A percentile compares a stretch with the other conserved stretches of the same genome.
phyloP scores from a whole-genome alignment of 2,329 filamentous ascomycete species.

The Escovopsis sp. region DNA sequence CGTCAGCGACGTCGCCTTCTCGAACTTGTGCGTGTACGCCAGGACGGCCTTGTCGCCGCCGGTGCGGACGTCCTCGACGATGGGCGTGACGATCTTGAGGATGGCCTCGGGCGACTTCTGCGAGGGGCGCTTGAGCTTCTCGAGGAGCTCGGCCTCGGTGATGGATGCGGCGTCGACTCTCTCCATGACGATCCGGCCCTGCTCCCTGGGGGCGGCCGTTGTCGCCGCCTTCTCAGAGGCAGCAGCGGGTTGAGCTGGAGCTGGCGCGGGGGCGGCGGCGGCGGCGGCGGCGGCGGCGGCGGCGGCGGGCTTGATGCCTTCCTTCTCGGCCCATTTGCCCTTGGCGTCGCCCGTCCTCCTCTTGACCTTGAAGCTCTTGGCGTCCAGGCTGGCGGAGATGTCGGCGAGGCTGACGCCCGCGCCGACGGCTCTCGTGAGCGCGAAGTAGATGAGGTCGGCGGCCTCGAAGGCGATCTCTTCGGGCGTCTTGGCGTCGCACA shows the following conservation, averaged over 20 bases:
- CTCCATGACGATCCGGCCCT: conserved; percentile 63
- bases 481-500: conserved; percentile 72
- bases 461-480: conserved; percentile 87
- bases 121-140: conserved; percentile 73
- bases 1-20: conserved; percentile 82
- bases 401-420: conserved; percentile 77
- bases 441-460: conserved; percentile 92
- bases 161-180: conserved; percentile 56
- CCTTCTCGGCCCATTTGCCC: conserved; percentile 77
- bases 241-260: conserved; percentile 20
- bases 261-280: too few relatives aligned
- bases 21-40: conserved; percentile 93
- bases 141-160: conserved; percentile 48
- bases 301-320: conserved; percentile 40
- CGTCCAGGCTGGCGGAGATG: conserved; percentile 81
- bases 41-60: conserved; percentile 80
- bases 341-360: conserved; percentile 88
- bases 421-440: conserved; percentile 73
- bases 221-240: conserved; percentile 21
- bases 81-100: conserved; percentile 77
- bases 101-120: conserved; percentile 93
- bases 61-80: conserved; percentile 72
- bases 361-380: conserved; percentile 92
- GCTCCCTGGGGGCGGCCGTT: conserved; percentile 7
- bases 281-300: too few relatives aligned